Evolutionary conservation across 306 rosid genomes (phyloP).

Genomic region (Parietaria judaica): DNA sequence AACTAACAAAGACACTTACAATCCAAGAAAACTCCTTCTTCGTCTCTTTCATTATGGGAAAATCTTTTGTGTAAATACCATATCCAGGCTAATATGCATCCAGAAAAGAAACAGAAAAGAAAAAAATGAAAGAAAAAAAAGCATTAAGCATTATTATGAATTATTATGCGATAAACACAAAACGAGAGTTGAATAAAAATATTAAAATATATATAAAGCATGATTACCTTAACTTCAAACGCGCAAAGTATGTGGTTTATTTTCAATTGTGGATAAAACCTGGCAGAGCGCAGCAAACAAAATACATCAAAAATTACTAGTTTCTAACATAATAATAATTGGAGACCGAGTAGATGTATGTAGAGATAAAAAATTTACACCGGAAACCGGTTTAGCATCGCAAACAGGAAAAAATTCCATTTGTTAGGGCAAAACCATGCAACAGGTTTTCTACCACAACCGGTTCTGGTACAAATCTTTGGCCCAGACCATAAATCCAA

Average conservation of each 20-base stretch:
- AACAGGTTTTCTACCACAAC: too few relatives aligned
- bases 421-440: too few relatives aligned
- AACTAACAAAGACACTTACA: conserved; percentile 51
- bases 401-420: too few relatives aligned
- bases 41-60: conserved; percentile 47
- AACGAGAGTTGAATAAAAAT: too few relatives aligned
- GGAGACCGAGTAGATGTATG: neutral
- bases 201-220: neutral
- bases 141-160: neutral
- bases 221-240: conserved; percentile 53
- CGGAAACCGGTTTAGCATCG: too few relatives aligned
- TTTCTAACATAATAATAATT: neutral
- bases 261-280: conserved; percentile 67
- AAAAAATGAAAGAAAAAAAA: conserved; percentile 7
- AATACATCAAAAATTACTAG: neutral
- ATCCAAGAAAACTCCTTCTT: conserved; percentile 30
- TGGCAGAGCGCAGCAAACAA: conserved; percentile 20
- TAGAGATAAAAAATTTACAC: too few relatives aligned
- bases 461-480: too few relatives aligned
- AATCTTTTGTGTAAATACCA: conserved; percentile 54
- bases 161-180: too few relatives aligned
- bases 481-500: too few relatives aligned
- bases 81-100: conserved; percentile 65
- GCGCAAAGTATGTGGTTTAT: conserved; percentile 52
- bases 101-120: conserved; percentile 5